Conservation (phyloP, 768 basidiomycete species). For the Xanthoconium purpureum region DNA sequence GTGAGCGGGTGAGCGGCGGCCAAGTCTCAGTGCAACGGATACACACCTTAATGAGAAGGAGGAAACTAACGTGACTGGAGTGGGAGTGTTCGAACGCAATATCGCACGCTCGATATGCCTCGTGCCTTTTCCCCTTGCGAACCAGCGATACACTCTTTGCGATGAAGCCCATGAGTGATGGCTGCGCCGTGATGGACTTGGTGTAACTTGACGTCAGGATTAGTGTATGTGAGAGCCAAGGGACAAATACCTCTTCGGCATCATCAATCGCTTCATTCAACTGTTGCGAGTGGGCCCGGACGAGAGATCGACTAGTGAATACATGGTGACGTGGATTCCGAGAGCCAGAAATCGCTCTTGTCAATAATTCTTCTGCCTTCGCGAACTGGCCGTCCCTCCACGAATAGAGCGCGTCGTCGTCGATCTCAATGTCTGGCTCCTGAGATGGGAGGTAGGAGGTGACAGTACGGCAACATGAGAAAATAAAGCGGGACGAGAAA, state of each 20-base stretch:
- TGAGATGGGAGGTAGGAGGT: not conserved
- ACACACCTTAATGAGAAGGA: not conserved
- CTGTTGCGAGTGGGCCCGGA: not conserved
- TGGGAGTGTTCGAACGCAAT: not conserved
- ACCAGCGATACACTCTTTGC: not conserved
- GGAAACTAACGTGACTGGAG: not conserved
- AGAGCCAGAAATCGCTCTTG: not conserved
- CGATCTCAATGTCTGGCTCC: not conserved
- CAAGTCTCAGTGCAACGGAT: not conserved
- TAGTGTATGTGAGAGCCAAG: not conserved
- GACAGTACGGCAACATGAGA: not conserved
- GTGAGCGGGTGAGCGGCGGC: not conserved
- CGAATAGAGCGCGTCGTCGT: not conserved
- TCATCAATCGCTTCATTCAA: not conserved
- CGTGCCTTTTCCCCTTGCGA: not conserved
- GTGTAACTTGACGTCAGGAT: not conserved
- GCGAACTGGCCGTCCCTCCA: not conserved
- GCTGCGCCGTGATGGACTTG: not conserved
- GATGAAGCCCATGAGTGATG: not conserved
- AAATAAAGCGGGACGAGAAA: not conserved
- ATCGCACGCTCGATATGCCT: not conserved
- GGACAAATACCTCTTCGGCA: conserved; percentile 1
- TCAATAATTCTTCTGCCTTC: not conserved
- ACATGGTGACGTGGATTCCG: not conserved
- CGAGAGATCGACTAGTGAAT: not conserved